Evolutionary conservation across 805 yeast species (phyloP), one percentile per base, ranked within the genome.

Genomic region (Pichia kluyveri): DNA sequence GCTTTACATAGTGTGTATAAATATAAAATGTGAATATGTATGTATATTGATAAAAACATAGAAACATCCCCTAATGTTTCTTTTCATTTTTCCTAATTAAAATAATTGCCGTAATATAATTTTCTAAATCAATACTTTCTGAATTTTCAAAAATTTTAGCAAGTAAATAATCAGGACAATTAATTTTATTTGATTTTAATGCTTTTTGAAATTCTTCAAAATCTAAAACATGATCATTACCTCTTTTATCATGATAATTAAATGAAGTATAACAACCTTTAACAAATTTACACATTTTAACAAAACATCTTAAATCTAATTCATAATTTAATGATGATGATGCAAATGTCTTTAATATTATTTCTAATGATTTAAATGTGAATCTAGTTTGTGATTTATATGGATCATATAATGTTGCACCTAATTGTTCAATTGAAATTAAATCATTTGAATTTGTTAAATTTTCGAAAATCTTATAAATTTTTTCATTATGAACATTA

Each of bases 251-350:
- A 47, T 62, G 60, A 49, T 51, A 58, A 23, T 53, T 55, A 48
- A 64, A 64, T 14, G 64, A 60, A 3, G 54, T 58, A 45, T 52
- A 58, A 50, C 67, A 64, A 4, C 66, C 66, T 46, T 63, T 60
- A 19, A 63, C 34, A 45, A 64, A 65, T n/a, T 46, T 49, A 41
- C 61, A 56, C 45, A 64, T 40, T n/a, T 53, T 54, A 19, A 64
- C 54, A 44, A 65, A 65, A 30, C 54, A 53, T 23, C 61, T 51
- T 30, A 60, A 61, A 48, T 61, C 61, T 28, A 61, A 38, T 28
- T 56, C 56, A 23, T 36, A 39, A 8, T 48, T 27, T 17, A 50
- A 26, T 11, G 40, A 31, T 10, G 43, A 44, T n/a, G 53, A 39
- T 10, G 52, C 43, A 48, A 61, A 62, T 0, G 59, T 55, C n/a